Conservation (phyloP, 441 rosid species). For the Melastoma candidum region DNA sequence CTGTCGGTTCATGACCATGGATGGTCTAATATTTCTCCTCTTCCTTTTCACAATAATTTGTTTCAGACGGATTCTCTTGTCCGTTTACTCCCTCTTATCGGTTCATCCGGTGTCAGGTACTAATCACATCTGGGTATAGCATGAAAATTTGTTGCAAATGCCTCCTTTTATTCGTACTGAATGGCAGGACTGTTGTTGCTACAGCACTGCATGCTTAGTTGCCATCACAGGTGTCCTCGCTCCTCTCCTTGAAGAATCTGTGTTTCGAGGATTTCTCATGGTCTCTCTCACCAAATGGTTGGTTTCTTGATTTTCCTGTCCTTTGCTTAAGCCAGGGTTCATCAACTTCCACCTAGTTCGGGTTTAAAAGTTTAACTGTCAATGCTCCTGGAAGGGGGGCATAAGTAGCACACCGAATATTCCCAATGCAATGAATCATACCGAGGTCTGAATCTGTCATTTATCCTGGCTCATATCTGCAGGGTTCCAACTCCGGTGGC, state of each 20-base stretch:
- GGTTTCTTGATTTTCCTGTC: not conserved
- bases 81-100: constrained; percentile 37
- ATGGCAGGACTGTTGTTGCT: constrained; percentile 3
- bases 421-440: too few relatives aligned
- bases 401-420: too few relatives aligned
- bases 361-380: not conserved
- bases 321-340: constrained; percentile 7
- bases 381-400: too few relatives aligned
- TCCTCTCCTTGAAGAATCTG: constrained; percentile 83
- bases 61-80: constrained; percentile 44
- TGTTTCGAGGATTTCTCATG: constrained; percentile 94
- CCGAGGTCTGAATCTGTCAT: not conserved
- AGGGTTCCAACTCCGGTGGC: constrained; percentile 90
- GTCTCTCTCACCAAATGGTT: constrained; percentile 87
- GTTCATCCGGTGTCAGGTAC: constrained; percentile 42
- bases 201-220: constrained; percentile 79
- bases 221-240: constrained; percentile 83
- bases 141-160: not conserved
- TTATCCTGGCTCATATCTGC: constrained; percentile 6
- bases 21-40: not conserved
- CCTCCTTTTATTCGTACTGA: not conserved
- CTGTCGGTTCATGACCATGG: not conserved
- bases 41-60: constrained; percentile 1
- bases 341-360: not conserved
- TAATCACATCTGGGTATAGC: not conserved